A percentile compares a stretch with the other conserved stretches of the same genome.
Evolutionary conservation across 2,329 filamentous ascomycete species (phyloP).

Genomic region (Hirsutella minnesotensis): DNA sequence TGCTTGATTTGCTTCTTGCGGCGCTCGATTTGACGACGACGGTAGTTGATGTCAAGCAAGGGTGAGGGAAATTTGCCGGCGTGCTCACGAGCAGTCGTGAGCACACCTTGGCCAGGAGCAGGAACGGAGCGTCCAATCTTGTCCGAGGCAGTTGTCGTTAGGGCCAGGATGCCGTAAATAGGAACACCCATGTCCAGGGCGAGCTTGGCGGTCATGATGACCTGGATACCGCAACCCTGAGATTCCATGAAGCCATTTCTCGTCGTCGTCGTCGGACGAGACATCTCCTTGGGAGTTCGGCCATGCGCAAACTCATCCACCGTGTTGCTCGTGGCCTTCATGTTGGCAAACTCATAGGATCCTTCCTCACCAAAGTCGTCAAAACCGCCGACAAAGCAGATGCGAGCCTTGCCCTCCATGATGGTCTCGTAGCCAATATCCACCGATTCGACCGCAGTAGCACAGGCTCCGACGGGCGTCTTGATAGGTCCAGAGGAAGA

Average conservation of each 20-base stretch:
- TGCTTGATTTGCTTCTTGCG: conserved; percentile 90
- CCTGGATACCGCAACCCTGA: conserved; percentile 93
- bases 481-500: conserved; percentile 98
- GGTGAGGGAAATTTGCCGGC: conserved; percentile 89
- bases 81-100: conserved; percentile 88
- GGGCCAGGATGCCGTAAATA: conserved; percentile 86
- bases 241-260: conserved; percentile 99
- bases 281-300: conserved; percentile 94
- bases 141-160: conserved; percentile 93
- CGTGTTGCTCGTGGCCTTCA: conserved; percentile 98
- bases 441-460: conserved; percentile 91
- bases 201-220: conserved; percentile 95
- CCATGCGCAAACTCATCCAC: conserved; percentile 94
- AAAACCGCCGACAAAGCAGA: conserved; percentile 97
- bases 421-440: conserved; percentile 98
- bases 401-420: conserved; percentile 90
- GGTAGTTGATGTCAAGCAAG: conserved; percentile 94
- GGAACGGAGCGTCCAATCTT: conserved; percentile 98
- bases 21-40: conserved; percentile 85
- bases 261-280: conserved; percentile 90
- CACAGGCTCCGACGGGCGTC: conserved; percentile 94
- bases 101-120: conserved; percentile 89
- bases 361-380: conserved; percentile 99
- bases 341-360: conserved; percentile 99
- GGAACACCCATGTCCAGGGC: conserved; percentile 97